These are phyloP conservation scores for Backusella australiensis DNA, from an alignment of 192 early-diverging fungal genomes.

Conservation along the genomic window DNA sequence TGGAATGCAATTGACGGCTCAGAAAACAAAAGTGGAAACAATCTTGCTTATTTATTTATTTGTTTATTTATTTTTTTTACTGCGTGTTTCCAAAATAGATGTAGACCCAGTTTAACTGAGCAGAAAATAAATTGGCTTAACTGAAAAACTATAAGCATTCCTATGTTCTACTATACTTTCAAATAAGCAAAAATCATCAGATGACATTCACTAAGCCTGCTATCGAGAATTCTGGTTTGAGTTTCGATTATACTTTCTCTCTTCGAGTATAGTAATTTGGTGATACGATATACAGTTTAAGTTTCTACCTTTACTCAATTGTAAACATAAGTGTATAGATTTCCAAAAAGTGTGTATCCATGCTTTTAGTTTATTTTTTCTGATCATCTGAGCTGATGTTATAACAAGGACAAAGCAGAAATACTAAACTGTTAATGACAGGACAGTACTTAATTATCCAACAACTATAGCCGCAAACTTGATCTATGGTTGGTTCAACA, in stretches of 20 bases:
- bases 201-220: no score
- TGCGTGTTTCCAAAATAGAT: background rate
- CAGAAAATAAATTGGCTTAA: background rate
- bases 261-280: background rate
- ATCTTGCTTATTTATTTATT: background rate
- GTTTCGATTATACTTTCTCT: background rate
- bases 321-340: background rate
- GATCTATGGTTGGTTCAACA: background rate
- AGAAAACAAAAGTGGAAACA: background rate
- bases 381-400: background rate
- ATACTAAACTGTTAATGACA: background rate
- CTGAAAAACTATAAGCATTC: no score
- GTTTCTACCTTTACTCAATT: background rate
- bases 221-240: background rate
- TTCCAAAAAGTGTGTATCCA: background rate
- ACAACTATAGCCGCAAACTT: background rate
- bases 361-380: background rate
- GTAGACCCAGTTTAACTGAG: no score
- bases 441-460: background rate
- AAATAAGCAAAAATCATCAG: no score
- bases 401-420: background rate
- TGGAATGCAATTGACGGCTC: background rate
- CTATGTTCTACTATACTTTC: background rate
- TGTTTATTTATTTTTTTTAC: background rate
- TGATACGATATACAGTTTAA: background rate